Base-by-base conservation (phyloP, 208 protist species). In the Acanthamoeba castellanii region DNA sequence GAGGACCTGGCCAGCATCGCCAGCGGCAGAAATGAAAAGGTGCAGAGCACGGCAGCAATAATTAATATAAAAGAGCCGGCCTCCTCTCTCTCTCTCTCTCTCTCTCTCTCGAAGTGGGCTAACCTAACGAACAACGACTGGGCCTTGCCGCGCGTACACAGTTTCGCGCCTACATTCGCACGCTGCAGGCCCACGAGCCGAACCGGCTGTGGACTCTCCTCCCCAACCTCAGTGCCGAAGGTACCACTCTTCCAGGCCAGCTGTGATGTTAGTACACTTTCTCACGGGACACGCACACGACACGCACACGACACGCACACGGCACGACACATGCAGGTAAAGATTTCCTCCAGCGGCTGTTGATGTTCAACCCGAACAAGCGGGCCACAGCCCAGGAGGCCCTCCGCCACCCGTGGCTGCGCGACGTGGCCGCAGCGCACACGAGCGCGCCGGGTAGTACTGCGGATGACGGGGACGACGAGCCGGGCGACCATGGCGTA, bases 321-420 rank as follows among this genome's bases (percentile, higher is more conserved):
- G 11, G 9, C 37, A 42, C 34, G 59, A 34, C 27, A 50, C 27
- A 42, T 42, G 37, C 6, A 91, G 98, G 98, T 20, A 94, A 99
- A 22, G 97, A 99, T 87, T 98, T 99, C 72, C 52, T 99, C 34
- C 96, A 98, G 8, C 95, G 96, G 27, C 97, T 99, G 95, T 97
- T 99, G 34, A 27, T 61, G 45, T 99, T 99, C 97, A 98, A 99
- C 92, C 99, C 99, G 27, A 85, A 78, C 34, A 97, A 99, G 95
- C 98, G 99, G 57, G 97, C 99, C 78, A 99, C 97, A 16, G 98
- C 99, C n/a, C 98, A 98, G 90, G 97, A 99, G 92, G 98, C 99
- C 5, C 96, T 99, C 66, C 64, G 34, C 37, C 98, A 99, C 93
- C 98, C 98, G 25, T 99, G 97, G 95, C 95, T 98, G 47, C 45